phyloP scores from a whole-genome alignment of 192 early-diverging fungal genomes.

The Linnemannia schmuckeri region DNA sequence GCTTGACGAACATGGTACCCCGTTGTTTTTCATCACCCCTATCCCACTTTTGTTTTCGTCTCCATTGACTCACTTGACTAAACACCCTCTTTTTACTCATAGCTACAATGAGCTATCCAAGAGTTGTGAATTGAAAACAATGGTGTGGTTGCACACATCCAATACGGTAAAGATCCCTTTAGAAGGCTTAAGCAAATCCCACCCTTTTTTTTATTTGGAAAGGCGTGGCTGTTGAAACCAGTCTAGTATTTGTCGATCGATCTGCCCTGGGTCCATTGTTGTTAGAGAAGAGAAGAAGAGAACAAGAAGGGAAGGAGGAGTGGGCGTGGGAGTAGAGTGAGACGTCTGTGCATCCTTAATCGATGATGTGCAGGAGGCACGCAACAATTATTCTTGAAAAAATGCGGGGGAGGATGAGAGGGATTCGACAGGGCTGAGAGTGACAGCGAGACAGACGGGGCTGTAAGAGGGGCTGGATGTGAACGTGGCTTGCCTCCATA shows the following conservation, averaged over 20 bases:
- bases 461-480: too few relatives aligned
- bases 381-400: neutral
- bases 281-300: too few relatives aligned
- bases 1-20: neutral
- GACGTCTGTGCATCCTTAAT: neutral
- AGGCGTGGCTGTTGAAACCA: neutral
- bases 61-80: constrained; percentile 1
- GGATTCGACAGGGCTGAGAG: neutral
- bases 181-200: neutral
- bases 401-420: neutral
- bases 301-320: too few relatives aligned
- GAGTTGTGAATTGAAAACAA: too few relatives aligned
- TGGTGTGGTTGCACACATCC: too few relatives aligned
- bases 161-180: neutral
- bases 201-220: neutral
- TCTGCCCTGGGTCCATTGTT: neutral
- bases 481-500: neutral
- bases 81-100: too few relatives aligned
- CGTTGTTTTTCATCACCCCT: neutral
- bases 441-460: neutral
- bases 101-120: too few relatives aligned
- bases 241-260: neutral
- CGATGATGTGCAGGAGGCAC: neutral
- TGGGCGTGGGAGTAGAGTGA: constrained; percentile 6
- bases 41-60: neutral